These are phyloP conservation scores for Tricholoma terreum DNA, from an alignment of 768 basidiomycete species.

Conservation along the genomic window DNA sequence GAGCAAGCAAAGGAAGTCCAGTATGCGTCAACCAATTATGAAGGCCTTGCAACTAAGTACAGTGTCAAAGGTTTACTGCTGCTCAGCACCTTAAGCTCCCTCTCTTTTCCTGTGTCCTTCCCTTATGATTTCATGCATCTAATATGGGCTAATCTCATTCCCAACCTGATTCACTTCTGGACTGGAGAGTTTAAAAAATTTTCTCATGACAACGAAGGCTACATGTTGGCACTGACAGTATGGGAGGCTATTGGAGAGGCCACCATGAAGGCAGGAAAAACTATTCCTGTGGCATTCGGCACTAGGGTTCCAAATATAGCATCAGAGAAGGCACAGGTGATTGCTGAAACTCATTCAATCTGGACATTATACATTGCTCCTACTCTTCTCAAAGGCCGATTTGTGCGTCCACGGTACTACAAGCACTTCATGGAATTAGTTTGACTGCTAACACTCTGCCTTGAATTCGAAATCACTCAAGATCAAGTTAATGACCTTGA, in stretches of 20 bases:
- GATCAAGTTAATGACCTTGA: conserved; percentile 15
- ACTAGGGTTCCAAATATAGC: not conserved
- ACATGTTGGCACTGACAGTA: too few relatives aligned
- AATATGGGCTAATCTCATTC: too few relatives aligned
- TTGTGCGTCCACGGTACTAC: conserved; percentile 29
- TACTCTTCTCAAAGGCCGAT: not conserved
- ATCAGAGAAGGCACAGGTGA: not conserved
- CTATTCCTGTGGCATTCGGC: not conserved
- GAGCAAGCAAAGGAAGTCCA: too few relatives aligned
- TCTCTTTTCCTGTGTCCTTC: too few relatives aligned
- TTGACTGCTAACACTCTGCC: conserved; percentile 8
- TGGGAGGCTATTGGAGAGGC: too few relatives aligned
- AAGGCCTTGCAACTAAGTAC: not conserved
- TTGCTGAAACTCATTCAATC: too few relatives aligned
- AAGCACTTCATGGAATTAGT: conserved; percentile 8
- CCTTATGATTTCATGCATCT: too few relatives aligned
- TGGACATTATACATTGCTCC: too few relatives aligned
- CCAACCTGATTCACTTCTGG: not conserved
- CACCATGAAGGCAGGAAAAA: not conserved
- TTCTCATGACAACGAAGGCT: conserved; percentile 13
- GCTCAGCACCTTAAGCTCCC: too few relatives aligned
- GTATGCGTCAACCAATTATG: not conserved
- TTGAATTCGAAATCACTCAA: conserved; percentile 27
- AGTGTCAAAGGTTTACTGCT: too few relatives aligned
- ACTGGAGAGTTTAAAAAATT: conserved; percentile 14